Evolutionary conservation across 1,139 yeast genomes (phyloP), one percentile per base, ranked within the genome.

Genomic region (Nadsonia commutata): DNA sequence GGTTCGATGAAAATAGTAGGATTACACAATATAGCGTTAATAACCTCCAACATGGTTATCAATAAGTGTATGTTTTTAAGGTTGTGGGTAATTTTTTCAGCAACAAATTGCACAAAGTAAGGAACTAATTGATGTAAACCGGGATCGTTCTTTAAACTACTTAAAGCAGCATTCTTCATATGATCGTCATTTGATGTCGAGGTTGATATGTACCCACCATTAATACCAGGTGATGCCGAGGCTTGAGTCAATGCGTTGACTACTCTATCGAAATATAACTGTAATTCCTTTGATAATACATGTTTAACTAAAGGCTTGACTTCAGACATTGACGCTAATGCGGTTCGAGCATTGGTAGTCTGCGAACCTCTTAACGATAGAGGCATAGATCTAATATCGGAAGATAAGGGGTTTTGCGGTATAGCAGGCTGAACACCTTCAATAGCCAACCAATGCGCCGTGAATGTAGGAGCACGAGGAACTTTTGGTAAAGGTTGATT

Each of bases 371-470:
- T 62, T 38, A 66, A 58, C 18, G 64, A 61, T 2, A 74, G 62
- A 2, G 70, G 62, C 42, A 64, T 57, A 27, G 63, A 58, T 41
- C 59, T 57, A 48, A 63, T 56, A 22, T 63, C 67, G 38, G 78
- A 71, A 20, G 88, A 76, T 39, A 82, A 74, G 31, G 99, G 99
- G 63, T 93, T 93, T 63, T 93, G 98, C 1, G 96, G 94, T 46
- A 93, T 90, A 43, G 93, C 81, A 1, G 99, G 98, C 58, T 93
- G 99, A 3, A 93, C 95, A 44, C 99, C 99, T 63, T 93, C 99
- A 46, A 93, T 84, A 1, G 98, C 97, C 37, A 93, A 70, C 98
- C 99, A 93, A 61, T 93, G 99, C 2, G 97, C 95, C 2, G 97
- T 85, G 59, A 83, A 88, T 0, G 95, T 79, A 1, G 94, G 79